Base-by-base conservation (phyloP, 805 yeast species). In the Clavispora asparagi region DNA sequence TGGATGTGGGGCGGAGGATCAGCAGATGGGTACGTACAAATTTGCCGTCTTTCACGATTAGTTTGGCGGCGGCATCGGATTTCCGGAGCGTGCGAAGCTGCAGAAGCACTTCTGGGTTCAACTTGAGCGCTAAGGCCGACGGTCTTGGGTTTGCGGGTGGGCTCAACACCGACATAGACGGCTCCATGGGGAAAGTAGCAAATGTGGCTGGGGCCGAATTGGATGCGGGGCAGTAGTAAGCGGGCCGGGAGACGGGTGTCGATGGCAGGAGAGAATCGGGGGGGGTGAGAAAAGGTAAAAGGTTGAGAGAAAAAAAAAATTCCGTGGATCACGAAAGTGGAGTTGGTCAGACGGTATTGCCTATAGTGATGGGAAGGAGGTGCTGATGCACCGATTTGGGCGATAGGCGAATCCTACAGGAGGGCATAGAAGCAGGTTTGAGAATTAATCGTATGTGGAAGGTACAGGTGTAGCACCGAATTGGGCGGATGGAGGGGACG, bases 41-140 rank as follows among this genome's bases (percentile, higher is more conserved):
- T 40, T 55, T 49, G 27, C 74, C 75, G 48, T 68, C 52, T 46
- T 65, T 63, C 32, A 71, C 73, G 38, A 71, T 54, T 40, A 71
- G 55, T 54, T 64, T 67, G 31, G 71, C 66, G 19, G 41, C 47
- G 27, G 28, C 30, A 36, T 39, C 30, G 17, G 58, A 48, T 6
- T 47, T 39, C 14, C 45, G 50, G 32, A 58, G 45, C 31, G 57
- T 49, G 17, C 58, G 55, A 41, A 69, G 53, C 36, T 63, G 64
- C 39, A 48, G 49, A 39, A 68, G 39, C 16, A 67, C 54, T 4
- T 62, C 68, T 11, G 53, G 48, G 43, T 60, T 65, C 46, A 67
- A 48, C 52, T 60, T 64, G 45, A 67, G 53, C 40, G 64, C 54
- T 29, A 67, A 43, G 13, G 70, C 64, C 26, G 51, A 42, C 29